Evolutionary conservation across 2,329 filamentous ascomycete species (phyloP), one percentile per base, ranked within the genome.

Genomic region (Orbilia ellipsospora): DNA sequence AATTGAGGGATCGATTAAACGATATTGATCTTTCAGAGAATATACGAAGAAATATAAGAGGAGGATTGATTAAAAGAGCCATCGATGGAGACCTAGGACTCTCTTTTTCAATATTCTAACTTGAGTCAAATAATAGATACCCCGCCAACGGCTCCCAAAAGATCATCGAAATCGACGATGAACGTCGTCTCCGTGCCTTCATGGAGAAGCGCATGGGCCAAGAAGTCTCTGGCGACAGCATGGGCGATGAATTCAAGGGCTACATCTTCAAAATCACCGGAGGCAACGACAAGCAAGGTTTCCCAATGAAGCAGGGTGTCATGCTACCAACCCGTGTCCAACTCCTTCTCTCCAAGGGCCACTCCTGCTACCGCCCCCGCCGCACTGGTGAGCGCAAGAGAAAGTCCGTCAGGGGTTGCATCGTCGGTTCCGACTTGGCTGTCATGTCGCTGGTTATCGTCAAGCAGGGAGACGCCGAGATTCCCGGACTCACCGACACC

Each of bases 271-370:
- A 90, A 85, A 98, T 99, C 88, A 99, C 95, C 83, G 96, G 95
- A 84, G 95, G 96, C 84, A 99, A 99, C 92, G 95, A 99, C 92
- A 99, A 99, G 93, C 96, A 99, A 89, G 95, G 95, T 88, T 99
- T 99, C 90, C 95, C 95, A 82, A 99, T 99, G 95, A 99, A 99
- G 93, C 96, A 99, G 91, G 95, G 95, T 89, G 92, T 96, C 85
- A 94, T 99, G 89, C 92, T 96, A 86, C 94, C 95, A 82, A 95
- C 92, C 85, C 95, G 95, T 95, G 95, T 97, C 87, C 91, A 92
- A 81, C 93, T 99, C 81, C 92, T 99, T 83, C 93, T 99, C 84
- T 84, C 91, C 84, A 93, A 96, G 70, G 73, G 95, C 85, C 95
- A 98, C 92, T 95, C 93, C 82, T 99, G 95, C 92, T 99, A 98